These are phyloP conservation scores for Metschnikowia orientalis DNA, from an alignment of 805 yeast genomes.

Conservation along the genomic window DNA sequence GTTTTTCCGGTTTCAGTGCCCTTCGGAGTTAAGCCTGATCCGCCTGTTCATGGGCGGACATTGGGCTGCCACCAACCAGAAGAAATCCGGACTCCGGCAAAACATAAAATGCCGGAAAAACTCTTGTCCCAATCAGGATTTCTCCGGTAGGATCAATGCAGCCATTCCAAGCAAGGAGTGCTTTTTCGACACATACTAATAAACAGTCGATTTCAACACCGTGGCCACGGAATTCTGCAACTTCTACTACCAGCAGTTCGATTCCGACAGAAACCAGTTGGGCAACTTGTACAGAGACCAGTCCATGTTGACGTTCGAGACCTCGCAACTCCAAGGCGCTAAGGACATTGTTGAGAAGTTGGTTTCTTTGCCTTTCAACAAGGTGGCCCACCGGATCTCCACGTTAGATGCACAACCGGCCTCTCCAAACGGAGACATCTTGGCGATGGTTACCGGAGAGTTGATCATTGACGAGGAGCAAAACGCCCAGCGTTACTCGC, in stretches of 20 bases:
- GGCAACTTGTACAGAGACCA: conserved; percentile 94
- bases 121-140: no score
- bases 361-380: conserved; percentile 81
- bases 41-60: no score
- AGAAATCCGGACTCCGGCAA: no score
- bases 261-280: conserved; percentile 84
- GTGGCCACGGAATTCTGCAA: conserved; percentile 77
- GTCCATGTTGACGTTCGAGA: conserved; percentile 96
- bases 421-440: conserved; percentile 83
- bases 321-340: conserved; percentile 91
- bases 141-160: no score
- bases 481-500: conserved; percentile 94
- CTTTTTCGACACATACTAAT: conserved; percentile 12
- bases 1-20: no score
- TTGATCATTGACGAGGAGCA: conserved; percentile 89
- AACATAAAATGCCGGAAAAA: no score
- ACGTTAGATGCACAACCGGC: conserved; percentile 98
- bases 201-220: conserved; percentile 40
- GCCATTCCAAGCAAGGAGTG: no score
- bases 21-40: no score
- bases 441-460: conserved; percentile 98
- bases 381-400: conserved; percentile 89
- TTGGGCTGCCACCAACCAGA: no score
- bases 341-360: conserved; percentile 90
- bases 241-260: conserved; percentile 94